phyloP scores from a whole-genome alignment of 495 filamentous ascomycete genomes.

The Cercophora scortea region DNA sequence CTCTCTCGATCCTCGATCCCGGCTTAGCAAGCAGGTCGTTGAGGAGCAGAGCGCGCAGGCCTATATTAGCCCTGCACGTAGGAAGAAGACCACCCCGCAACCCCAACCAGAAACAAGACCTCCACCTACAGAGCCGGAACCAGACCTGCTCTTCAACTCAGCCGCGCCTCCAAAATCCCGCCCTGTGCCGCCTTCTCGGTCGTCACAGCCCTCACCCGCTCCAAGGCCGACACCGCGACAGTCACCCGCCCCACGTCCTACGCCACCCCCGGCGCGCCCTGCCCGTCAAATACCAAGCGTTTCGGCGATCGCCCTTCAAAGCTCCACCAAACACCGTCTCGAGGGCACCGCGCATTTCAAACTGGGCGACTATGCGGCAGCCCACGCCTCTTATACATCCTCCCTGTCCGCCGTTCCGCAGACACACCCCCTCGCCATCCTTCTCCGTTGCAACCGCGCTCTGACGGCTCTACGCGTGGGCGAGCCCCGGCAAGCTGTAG shows the following conservation, averaged over 20 bases:
- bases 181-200: slow-evolving; percentile 15
- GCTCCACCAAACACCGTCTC: slow-evolving; percentile 66
- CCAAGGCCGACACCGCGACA: slow-evolving; percentile 35
- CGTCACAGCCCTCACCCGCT: slow-evolving; percentile 21
- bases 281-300: slow-evolving; percentile 60
- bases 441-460: slow-evolving; percentile 85
- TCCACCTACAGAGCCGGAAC: slow-evolving; percentile 37
- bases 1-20: slow-evolving; percentile 45
- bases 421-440: slow-evolving; percentile 75
- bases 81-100: slow-evolving; percentile 55
- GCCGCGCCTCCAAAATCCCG: slow-evolving; percentile 14
- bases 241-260: slow-evolving; percentile 22
- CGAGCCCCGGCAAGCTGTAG: slow-evolving; percentile 74
- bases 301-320: slow-evolving; percentile 57
- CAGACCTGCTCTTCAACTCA: slow-evolving; percentile 52
- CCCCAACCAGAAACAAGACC: slow-evolving; percentile 30
- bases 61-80: slow-evolving; percentile 82
- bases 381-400: slow-evolving; percentile 71
- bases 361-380: slow-evolving; percentile 81
- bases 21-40: slow-evolving; percentile 59
- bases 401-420: slow-evolving; percentile 68
- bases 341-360: slow-evolving; percentile 86
- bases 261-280: slow-evolving; percentile 28
- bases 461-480: slow-evolving; percentile 84
- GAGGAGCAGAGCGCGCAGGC: slow-evolving; percentile 79